phyloP scores from a whole-genome alignment of 345 rosid species.

The Aurinia saxatilis region DNA sequence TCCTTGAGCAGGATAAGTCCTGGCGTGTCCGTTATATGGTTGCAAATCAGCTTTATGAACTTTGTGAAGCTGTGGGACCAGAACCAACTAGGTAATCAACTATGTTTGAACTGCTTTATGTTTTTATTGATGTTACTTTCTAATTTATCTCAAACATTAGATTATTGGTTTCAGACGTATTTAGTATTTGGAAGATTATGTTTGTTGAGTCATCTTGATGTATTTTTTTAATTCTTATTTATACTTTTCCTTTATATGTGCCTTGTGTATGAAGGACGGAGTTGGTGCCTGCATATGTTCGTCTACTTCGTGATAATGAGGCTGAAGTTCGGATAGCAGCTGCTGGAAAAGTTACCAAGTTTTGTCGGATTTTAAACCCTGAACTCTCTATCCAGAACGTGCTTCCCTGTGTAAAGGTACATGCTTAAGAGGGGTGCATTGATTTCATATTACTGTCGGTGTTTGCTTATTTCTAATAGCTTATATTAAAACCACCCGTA shows the following conservation, averaged over 20 bases:
- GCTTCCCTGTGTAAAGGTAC: constrained; percentile 91
- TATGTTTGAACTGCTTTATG: neutral
- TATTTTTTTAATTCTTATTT: neutral
- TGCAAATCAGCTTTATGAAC: constrained; percentile 76
- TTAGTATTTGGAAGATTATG: neutral
- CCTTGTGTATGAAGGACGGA: constrained; percentile 47
- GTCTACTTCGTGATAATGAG: constrained; percentile 89
- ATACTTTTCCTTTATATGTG: neutral
- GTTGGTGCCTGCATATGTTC: constrained; percentile 91
- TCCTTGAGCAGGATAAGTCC: constrained; percentile 57
- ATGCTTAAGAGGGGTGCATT: neutral
- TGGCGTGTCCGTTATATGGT: constrained; percentile 93
- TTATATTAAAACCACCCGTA: constrained; percentile 17
- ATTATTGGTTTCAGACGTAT: neutral
- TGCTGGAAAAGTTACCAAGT: constrained; percentile 92
- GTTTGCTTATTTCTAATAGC: neutral
- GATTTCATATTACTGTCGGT: neutral
- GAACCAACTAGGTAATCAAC: constrained; percentile 61
- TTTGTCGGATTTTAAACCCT: constrained; percentile 79
- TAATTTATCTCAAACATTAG: neutral
- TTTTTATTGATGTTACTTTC: neutral
- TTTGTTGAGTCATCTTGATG: constrained; percentile 3
- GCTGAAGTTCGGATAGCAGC: constrained; percentile 99
- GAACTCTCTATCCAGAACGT: constrained; percentile 79
- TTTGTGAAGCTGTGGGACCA: constrained; percentile 84